phyloP scores from a whole-genome alignment of 2,329 filamentous ascomycete genomes.

The Fusarium tanahbumbuense region DNA sequence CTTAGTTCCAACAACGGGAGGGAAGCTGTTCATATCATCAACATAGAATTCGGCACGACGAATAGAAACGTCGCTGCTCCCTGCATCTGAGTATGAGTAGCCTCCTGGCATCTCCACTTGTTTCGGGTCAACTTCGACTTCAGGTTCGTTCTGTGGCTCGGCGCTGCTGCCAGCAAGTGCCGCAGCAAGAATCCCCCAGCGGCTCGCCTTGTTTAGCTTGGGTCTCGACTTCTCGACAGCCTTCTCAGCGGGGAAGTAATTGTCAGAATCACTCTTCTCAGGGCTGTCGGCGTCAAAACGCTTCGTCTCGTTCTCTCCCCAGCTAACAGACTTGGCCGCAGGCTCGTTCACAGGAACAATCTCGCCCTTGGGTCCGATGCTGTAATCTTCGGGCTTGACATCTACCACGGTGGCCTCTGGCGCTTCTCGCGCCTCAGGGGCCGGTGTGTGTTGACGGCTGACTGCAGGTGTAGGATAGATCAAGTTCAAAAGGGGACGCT shows the following conservation, averaged over 20 bases:
- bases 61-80: conserved; percentile 32
- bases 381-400: conserved; percentile 50
- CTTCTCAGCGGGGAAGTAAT: conserved; percentile 42
- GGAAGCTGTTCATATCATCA: conserved; percentile 58
- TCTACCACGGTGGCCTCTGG: conserved; percentile 28
- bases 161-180: conserved; percentile 59
- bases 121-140: conserved; percentile 32
- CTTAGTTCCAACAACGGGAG: conserved; percentile 69
- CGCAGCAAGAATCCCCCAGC: conserved; percentile 66
- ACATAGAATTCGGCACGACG: conserved; percentile 42
- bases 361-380: conserved; percentile 57
- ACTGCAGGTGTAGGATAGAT: conserved; percentile 68
- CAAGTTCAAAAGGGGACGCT: conserved; percentile 69
- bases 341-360: conserved; percentile 49
- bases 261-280: conserved; percentile 53
- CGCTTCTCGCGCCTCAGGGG: conserved; percentile 41
- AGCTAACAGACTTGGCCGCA: conserved; percentile 68
- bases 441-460: conserved; percentile 59
- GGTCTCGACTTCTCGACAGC: conserved; percentile 49
- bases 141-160: conserved; percentile 52
- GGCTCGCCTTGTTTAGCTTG: conserved; percentile 55
- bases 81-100: conserved; percentile 26
- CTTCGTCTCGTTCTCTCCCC: conserved; percentile 73
- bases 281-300: conserved; percentile 72
- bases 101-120: conserved; percentile 28